Conservation (phyloP, 1,139 yeast species). For the Saccharomyces hybrid region DNA sequence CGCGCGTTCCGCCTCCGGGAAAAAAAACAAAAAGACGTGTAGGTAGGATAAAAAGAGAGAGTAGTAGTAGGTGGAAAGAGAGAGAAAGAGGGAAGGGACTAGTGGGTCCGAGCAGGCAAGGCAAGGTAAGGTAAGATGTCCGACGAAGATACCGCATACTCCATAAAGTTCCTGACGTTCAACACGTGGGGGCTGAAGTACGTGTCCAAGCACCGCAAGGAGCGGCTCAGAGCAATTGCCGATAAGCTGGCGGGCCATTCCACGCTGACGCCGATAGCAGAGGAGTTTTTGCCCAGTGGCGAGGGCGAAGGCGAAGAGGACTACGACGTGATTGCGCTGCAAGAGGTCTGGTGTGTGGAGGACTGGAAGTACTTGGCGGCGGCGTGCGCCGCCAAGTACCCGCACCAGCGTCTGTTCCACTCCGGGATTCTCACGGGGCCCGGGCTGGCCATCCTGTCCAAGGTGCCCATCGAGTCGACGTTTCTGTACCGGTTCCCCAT, state of each 20-base stretch:
- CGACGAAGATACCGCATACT: background rate
- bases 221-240: constrained; percentile 68
- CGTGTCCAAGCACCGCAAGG: constrained; percentile 60
- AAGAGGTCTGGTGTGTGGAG: constrained; percentile 83
- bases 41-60: background rate
- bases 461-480: constrained; percentile 72
- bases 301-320: constrained; percentile 31
- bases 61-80: background rate
- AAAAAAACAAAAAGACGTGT: background rate
- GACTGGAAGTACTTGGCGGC: constrained; percentile 65
- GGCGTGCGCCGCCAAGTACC: constrained; percentile 43
- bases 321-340: constrained; percentile 82
- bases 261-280: constrained; percentile 6
- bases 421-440: constrained; percentile 91
- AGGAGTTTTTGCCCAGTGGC: constrained; percentile 8
- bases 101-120: background rate
- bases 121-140: background rate
- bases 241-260: constrained; percentile 43
- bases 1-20: background rate
- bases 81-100: background rate
- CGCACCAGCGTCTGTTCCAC: constrained; percentile 61
- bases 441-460: constrained; percentile 77
- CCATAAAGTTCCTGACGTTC: constrained; percentile 50
- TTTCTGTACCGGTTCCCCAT: constrained; percentile 79
- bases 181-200: constrained; percentile 87